A percentile compares a stretch with the other conserved stretches of the same genome.
These are phyloP conservation scores for Hebeloma cylindrosporum DNA, from an alignment of 768 basidiomycete genomes.

Conservation along the genomic window DNA sequence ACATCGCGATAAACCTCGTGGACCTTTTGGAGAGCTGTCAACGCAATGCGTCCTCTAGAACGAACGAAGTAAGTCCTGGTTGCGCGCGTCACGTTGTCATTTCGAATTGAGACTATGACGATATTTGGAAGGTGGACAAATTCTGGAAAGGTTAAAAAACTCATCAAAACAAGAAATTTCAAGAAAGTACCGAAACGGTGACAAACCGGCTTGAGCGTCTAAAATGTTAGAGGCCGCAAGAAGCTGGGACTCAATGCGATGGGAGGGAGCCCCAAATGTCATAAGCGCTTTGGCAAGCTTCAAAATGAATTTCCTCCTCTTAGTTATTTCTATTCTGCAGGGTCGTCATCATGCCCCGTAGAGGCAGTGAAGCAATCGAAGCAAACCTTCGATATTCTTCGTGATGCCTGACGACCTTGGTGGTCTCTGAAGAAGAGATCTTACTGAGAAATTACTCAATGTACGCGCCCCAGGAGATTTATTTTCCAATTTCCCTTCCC, in stretches of 20 bases:
- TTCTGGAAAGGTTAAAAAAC: slow-evolving; percentile 33
- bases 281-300: slow-evolving; percentile 86
- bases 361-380: neutral
- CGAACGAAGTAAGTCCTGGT: slow-evolving; percentile 87
- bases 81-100: slow-evolving; percentile 63
- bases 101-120: slow-evolving; percentile 80
- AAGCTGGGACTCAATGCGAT: slow-evolving; percentile 89
- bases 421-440: slow-evolving; percentile 28
- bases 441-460: slow-evolving; percentile 19
- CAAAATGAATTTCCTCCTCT: slow-evolving; percentile 72
- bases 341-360: neutral
- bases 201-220: slow-evolving; percentile 64
- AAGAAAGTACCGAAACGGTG: neutral
- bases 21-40: slow-evolving; percentile 79
- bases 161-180: neutral
- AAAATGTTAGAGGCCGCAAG: slow-evolving; percentile 76
- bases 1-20: slow-evolving; percentile 86
- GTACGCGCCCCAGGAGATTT: slow-evolving; percentile 10
- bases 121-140: slow-evolving; percentile 83
- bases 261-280: slow-evolving; percentile 92
- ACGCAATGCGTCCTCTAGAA: slow-evolving; percentile 73
- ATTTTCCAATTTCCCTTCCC: neutral
- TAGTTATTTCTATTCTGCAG: slow-evolving; percentile 38
- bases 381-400: slow-evolving; percentile 48
- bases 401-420: slow-evolving; percentile 37